Evolutionary conservation across 495 filamentous ascomycete genomes (phyloP).

Genomic region (Hypoxylon fuscum): DNA sequence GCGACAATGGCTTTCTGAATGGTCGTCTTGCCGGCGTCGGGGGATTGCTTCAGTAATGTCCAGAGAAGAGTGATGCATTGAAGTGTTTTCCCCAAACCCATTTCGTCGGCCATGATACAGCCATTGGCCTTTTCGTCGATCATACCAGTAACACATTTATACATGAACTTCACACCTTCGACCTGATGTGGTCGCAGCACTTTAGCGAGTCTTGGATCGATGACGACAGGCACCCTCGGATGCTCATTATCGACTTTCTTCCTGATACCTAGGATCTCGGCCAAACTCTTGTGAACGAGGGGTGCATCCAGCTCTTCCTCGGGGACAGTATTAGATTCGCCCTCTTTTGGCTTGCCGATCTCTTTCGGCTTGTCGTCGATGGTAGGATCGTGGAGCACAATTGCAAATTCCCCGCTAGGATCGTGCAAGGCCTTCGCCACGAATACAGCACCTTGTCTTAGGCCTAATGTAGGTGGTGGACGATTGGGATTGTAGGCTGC

Average conservation of each 20-base stretch:
- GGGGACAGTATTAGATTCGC: conserved; percentile 59
- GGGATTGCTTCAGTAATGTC: conserved; percentile 95
- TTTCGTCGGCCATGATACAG: conserved; percentile 99
- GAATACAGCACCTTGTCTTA: conserved; percentile 85
- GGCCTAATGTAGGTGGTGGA: conserved; percentile 83
- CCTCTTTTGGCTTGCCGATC: conserved; percentile 58
- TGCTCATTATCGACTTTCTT: conserved; percentile 82
- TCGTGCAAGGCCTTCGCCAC: conserved; percentile 93
- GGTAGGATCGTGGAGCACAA: conserved; percentile 95
- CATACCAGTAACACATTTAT: conserved; percentile 90
- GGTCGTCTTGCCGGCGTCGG: conserved; percentile 89
- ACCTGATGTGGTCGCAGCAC: conserved; percentile 96
- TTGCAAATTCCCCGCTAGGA: conserved; percentile 93
- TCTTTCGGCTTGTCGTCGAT: conserved; percentile 81
- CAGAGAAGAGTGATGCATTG: conserved; percentile 79
- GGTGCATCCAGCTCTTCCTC: conserved; percentile 76
- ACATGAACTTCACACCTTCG: conserved; percentile 98
- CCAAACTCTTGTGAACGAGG: conserved; percentile 89
- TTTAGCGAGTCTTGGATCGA: conserved; percentile 91
- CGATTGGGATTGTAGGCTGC: conserved; percentile 77
- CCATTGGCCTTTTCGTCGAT: conserved; percentile 94
- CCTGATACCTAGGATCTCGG: conserved; percentile 94
- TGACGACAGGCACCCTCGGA: conserved; percentile 94
- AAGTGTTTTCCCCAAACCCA: conserved; percentile 96
- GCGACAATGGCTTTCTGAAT: conserved; percentile 99